These are phyloP conservation scores for Lunularia cruciata DNA, from an alignment of 225 moss, liverwort and hornwort species.

Conservation along the genomic window DNA sequence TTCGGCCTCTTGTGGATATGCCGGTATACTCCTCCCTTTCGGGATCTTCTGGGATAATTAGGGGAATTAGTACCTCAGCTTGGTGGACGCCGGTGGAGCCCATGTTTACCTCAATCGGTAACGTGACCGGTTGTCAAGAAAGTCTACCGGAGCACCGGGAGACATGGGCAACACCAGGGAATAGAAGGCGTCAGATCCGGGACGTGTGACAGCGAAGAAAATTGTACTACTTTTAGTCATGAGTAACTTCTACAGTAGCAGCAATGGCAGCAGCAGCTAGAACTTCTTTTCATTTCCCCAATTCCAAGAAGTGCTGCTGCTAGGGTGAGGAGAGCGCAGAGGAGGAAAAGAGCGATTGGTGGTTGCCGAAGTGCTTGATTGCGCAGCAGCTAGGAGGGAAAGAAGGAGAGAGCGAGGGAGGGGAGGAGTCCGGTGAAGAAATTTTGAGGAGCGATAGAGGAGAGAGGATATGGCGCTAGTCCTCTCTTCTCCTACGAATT, in stretches of 20 bases:
- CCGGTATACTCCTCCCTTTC: too few species aligned
- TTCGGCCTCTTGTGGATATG: too few species aligned
- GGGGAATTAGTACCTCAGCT: too few species aligned
- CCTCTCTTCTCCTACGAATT: conserved; percentile 22
- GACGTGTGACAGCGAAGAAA: conserved; percentile 1
- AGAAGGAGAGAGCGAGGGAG: background rate
- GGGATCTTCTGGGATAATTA: too few species aligned
- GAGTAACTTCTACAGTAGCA: background rate
- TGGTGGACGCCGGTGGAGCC: too few species aligned
- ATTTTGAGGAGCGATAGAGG: background rate
- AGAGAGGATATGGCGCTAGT: conserved; percentile 28
- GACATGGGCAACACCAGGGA: too few species aligned
- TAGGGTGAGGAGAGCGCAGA: background rate
- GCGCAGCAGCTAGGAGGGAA: background rate
- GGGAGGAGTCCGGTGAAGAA: background rate
- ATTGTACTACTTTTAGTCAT: background rate
- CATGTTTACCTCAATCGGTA: too few species aligned
- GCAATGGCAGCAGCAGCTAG: too few species aligned
- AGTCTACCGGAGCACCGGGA: too few species aligned
- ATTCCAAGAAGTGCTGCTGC: background rate
- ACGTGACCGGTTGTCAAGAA: too few species aligned
- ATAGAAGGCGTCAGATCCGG: conserved; percentile 10
- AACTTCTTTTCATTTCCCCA: too few species aligned
- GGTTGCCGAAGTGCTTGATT: too few species aligned
- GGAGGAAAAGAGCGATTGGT: background rate